Evolutionary conservation across 2,329 filamentous ascomycete species (phyloP).

Genomic region (Diaporthe vexans): DNA sequence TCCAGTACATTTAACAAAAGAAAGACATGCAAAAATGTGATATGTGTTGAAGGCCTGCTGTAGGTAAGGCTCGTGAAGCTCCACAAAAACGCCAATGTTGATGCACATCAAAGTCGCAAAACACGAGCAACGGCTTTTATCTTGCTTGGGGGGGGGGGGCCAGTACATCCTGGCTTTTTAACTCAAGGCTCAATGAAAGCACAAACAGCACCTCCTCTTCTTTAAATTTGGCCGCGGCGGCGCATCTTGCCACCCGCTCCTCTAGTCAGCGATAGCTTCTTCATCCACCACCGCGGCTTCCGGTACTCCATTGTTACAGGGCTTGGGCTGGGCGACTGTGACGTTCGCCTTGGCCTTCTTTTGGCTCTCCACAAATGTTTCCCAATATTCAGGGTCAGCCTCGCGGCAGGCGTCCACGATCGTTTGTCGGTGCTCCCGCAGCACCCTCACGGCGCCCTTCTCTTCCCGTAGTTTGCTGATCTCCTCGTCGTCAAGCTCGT

Average conservation of each 20-base stretch:
- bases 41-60: conserved; percentile 1
- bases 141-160: neutral
- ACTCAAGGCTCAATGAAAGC: conserved; percentile 20
- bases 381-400: conserved; percentile 77
- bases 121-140: neutral
- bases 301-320: conserved; percentile 5
- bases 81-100: conserved; percentile 25
- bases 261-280: conserved; percentile 29
- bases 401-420: conserved; percentile 66
- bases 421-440: conserved; percentile 69
- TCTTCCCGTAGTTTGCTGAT: conserved; percentile 66
- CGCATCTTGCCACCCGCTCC: neutral
- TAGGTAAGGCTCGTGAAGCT: neutral
- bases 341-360: conserved; percentile 71
- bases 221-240: too few relatives aligned
- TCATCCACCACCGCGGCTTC: conserved; percentile 18
- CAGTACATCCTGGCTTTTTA: conserved; percentile 7
- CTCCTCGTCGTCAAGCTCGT: conserved; percentile 72
- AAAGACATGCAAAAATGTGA: neutral
- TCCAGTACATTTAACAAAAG: conserved; percentile 8
- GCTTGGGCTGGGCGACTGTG: conserved; percentile 47
- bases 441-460: conserved; percentile 72
- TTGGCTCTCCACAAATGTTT: conserved; percentile 72
- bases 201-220: conserved; percentile 7
- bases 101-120: conserved; percentile 28